Evolutionary conservation across 2,329 filamentous ascomycete genomes (phyloP), one percentile per base, ranked within the genome.

Genomic region (Colletotrichum agaves): DNA sequence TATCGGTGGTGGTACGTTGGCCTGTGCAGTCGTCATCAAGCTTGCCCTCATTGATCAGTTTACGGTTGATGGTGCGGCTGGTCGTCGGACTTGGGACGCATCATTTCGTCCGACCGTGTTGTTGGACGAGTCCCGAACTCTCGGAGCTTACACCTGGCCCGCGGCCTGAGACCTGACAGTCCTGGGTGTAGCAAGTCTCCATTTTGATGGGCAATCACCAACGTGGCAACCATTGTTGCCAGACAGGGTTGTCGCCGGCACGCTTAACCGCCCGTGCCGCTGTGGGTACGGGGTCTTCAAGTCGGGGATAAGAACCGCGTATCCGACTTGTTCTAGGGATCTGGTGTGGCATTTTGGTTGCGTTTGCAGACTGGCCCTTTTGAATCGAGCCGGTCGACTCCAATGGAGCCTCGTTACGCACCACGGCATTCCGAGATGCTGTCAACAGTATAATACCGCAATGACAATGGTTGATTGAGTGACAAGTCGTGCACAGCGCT

Each of bases 191-290:
- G 13, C 15, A 21, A 17, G 47, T 59, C 44, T 58, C 60, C 60
- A 64, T 58, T 64, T 53, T 53, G 46, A 67, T 47, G 47, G 63
- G 63, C 37, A 58, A 37, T 57, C 43, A 59, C 35, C 64, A 64
- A 59, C 53, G 64, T 64, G 61, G 64, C 64, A 64, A 53, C 60
- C 60, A 52, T 50, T 39, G 15, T 33, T 57, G n/a, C 47, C 44
- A 15, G 35, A 37, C 41, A 49, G 44, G 35, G 41, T 37, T 63
- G 49, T 23, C n/a, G 41, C 17, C 49, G 31, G 41, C 41, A 56
- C 8, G 21, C 35, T 27, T 27, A 37, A 41, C 37, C 44, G 44
- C 37, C 50, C 43, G 43, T 63, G 50, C 50, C 44, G 59, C 50
- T 44, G 63, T 57, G 49, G 21, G 10, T 13, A 57, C 15, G 19